Base-by-base conservation (phyloP, 2,329 filamentous ascomycete genomes). In the Alternaria triticimaculans region DNA sequence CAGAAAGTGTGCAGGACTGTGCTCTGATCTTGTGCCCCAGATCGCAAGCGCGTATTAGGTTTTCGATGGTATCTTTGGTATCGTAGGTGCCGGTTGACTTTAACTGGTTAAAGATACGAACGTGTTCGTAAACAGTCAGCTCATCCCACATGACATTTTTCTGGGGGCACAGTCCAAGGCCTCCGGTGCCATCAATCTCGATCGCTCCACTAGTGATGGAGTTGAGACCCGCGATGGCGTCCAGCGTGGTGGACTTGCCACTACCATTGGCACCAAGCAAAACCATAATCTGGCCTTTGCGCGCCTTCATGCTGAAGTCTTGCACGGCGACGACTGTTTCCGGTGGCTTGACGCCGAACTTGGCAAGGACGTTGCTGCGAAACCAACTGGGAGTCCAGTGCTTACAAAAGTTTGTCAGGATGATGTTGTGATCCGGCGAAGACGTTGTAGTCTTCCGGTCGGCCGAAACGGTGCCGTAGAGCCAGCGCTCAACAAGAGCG, bases 121-220 rank as follows among this genome's bases (percentile, higher is more conserved):
- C 88, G 73, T 97, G 94, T 78, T 97, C 93, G 72, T 89, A 88
- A 0, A 97, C 93, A 0, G 92, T 96, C 59, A 97, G 82, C 62
- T 94, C 90, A 70, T 95, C 91, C 94, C 94, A 97, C 30, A 97
- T 86, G 6, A 97, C 94, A 72, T 97, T 97, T 83, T 95, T 94
- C 77, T 97, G 94, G 0, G 94, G 94, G 60, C 93, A 95, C 45
- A 97, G 89, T 14, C 94, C 94, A 20, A 97, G 86, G 0, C 92
- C 93, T 10, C 92, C 92, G 10, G 88, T 90, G 1, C 90, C 90
- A 68, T 94, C 90, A 49, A 97, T 90, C 23, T 87, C 88, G 68
- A 97, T 96, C 4, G 85, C 85, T 3, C 94, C 94, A 62, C 87
- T 88, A 0, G 92, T 93, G 21, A 95, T 85, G 48, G 88, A 91